A percentile compares a stretch with the other conserved stretches of the same genome.
Evolutionary conservation across 306 rosid genomes (phyloP).

Genomic region (Canavalia ensiformis): DNA sequence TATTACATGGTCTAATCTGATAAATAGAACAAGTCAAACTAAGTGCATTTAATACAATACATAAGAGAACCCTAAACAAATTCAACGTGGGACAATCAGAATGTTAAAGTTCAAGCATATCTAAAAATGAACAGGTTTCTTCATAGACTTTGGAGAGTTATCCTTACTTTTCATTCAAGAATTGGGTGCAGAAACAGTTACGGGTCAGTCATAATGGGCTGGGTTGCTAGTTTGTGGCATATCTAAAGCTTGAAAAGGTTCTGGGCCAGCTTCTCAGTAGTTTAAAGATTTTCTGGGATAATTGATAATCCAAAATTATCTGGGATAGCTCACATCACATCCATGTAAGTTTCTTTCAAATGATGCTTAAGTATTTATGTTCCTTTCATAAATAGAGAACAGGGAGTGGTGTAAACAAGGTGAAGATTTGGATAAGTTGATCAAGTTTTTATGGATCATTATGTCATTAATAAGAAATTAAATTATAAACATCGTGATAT

Average conservation of each 20-base stretch:
- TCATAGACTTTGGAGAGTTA: conserved; percentile 3
- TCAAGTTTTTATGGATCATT: neutral
- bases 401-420: neutral
- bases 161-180: neutral
- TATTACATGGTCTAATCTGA: neutral
- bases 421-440: neutral
- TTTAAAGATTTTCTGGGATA: conserved; percentile 23
- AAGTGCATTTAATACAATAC: neutral
- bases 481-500: conserved; percentile 1
- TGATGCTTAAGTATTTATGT: neutral
- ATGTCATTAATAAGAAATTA: neutral
- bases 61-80: conserved; percentile 10
- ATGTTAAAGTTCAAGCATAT: neutral
- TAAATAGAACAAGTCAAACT: conserved; percentile 7
- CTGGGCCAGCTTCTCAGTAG: neutral
- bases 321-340: neutral
- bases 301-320: neutral
- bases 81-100: neutral
- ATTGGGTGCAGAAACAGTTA: neutral
- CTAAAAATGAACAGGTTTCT: conserved; percentile 2
- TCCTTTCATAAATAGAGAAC: neutral
- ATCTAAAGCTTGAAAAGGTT: conserved; percentile 10
- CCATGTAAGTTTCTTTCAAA: neutral
- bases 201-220: conserved; percentile 16
- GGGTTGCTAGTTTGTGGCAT: conserved; percentile 3